phyloP scores from a whole-genome alignment of 768 basidiomycete genomes.

The Russula compacta region DNA sequence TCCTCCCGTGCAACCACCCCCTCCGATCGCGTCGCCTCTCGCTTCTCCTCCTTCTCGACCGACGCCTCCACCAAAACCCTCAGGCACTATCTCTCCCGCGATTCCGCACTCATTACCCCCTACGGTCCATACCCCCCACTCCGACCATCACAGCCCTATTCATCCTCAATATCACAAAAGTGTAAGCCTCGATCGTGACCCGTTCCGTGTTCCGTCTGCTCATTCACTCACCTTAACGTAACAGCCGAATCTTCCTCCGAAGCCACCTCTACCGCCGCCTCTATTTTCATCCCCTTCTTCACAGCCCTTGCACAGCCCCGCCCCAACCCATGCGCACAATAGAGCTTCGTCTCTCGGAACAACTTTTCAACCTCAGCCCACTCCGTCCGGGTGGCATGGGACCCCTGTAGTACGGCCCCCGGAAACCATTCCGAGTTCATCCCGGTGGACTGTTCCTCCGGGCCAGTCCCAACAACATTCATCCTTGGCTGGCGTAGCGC shows the following conservation, averaged over 20 bases:
- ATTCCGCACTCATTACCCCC: neutral
- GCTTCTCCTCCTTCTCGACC: slow-evolving; percentile 22
- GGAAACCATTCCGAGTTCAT: slow-evolving; percentile 2
- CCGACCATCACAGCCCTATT: slow-evolving; percentile 7
- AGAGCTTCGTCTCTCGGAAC: slow-evolving; percentile 18
- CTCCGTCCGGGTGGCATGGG: slow-evolving; percentile 1
- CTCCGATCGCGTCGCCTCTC: slow-evolving; percentile 13
- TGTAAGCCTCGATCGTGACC: slow-evolving; percentile 11
- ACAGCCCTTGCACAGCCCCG: slow-evolving; percentile 18
- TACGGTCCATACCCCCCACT: neutral
- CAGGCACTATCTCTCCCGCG: neutral
- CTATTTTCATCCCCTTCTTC: slow-evolving; percentile 27
- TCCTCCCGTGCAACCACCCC: slow-evolving; percentile 6
- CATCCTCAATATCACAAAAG: neutral
- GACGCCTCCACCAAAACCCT: slow-evolving; percentile 15
- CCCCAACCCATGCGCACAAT: slow-evolving; percentile 18
- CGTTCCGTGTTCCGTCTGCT: slow-evolving; percentile 13
- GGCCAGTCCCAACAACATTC: slow-evolving; percentile 22
- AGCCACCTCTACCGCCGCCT: slow-evolving; percentile 31
- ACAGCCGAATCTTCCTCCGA: slow-evolving; percentile 21
- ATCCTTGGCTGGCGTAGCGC: slow-evolving; percentile 15
- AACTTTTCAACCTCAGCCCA: slow-evolving; percentile 3
- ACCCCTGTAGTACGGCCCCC: neutral
- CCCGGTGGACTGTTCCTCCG: slow-evolving; percentile 24
- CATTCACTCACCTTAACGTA: slow-evolving; percentile 17